Evolutionary conservation across 352 stramenopile genomes (phyloP).

Genomic region (Phytophthora pini): DNA sequence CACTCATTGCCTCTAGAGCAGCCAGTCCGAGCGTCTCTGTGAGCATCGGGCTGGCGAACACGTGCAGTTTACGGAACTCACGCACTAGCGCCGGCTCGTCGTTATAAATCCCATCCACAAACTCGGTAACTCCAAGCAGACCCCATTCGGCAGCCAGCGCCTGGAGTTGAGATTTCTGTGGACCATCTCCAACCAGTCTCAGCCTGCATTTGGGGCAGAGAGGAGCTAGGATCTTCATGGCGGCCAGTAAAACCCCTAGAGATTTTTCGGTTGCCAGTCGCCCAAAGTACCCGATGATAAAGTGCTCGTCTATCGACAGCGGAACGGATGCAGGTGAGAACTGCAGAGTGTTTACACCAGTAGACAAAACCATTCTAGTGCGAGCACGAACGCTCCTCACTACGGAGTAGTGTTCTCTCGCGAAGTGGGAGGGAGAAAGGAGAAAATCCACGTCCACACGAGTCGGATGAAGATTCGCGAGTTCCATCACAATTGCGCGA

Average conservation of each 20-base stretch:
- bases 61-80: conserved; percentile 48
- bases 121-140: conserved; percentile 42
- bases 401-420: conserved; percentile 53
- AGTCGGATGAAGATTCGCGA: conserved; percentile 54
- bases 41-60: conserved; percentile 51
- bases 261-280: conserved; percentile 60
- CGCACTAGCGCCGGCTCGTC: conserved; percentile 37
- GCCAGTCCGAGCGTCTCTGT: conserved; percentile 62
- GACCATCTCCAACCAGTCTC: conserved; percentile 47
- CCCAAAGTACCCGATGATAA: conserved; percentile 58
- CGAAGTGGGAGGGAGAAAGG: conserved; percentile 62
- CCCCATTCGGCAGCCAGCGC: conserved; percentile 39
- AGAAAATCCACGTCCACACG: conserved; percentile 50
- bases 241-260: conserved; percentile 43
- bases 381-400: conserved; percentile 24
- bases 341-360: conserved; percentile 44
- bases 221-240: conserved; percentile 34
- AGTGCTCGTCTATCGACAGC: conserved; percentile 11
- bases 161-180: conserved; percentile 35
- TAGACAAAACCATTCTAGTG: conserved; percentile 44
- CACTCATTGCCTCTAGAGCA: conserved; percentile 66
- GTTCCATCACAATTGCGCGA: conserved; percentile 53
- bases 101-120: conserved; percentile 58
- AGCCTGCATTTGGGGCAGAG: conserved; percentile 35
- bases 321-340: conserved; percentile 37